Base-by-base conservation (phyloP, 768 basidiomycete species). In the Dioszegia crocea region DNA sequence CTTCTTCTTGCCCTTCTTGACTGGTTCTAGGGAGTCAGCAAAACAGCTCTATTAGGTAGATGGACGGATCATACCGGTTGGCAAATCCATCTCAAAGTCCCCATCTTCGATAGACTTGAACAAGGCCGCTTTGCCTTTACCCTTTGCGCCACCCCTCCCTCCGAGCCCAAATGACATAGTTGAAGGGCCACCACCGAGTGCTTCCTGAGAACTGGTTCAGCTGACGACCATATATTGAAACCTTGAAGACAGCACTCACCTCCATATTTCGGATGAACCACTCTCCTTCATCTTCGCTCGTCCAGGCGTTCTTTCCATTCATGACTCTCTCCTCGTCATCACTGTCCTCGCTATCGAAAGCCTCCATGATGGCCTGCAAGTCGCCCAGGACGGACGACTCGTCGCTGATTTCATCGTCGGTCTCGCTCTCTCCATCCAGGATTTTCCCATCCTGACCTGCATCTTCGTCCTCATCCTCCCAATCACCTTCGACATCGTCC, bases 31-130 rank as follows among this genome's bases (percentile, higher is more conserved):
- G 39, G 38, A 3, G 39, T 53, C 51, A 53, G 51, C 51, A 6
- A 2, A 21, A 8, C 33, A 33, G 17, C 19, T 6, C 24, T 27
- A 17, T 2, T 6, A 40, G n/a, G 24, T 4, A n/a, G 36, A 43
- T 1, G 4, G 60, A 9, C 77, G 72, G 23, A 19, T 19, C 62
- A 47, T 39, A 66, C 61, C 53, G 2, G 61, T 27, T 9, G 60
- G 65, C 56, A 65, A 62, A 33, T 59, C 57, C 46, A 73, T 71
- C 23, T 64, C 80, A 59, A 80, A 80, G 45, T 77, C 66, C 3
- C 86, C 88, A 64, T 86, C 78, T 12, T 79, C 79, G 33, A 88
- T 79, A 0, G 87, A 81, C 21, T 78, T 78, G 81, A 88, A 87
- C 0, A 86, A 49, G 27, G 79, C 73, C 19, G 85, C 85, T 56